Percentiles rank a stretch among this genome's conserved stretches.
phyloP scores from a whole-genome alignment of 306 rosid species.

The Cucurbita pepo region DNA sequence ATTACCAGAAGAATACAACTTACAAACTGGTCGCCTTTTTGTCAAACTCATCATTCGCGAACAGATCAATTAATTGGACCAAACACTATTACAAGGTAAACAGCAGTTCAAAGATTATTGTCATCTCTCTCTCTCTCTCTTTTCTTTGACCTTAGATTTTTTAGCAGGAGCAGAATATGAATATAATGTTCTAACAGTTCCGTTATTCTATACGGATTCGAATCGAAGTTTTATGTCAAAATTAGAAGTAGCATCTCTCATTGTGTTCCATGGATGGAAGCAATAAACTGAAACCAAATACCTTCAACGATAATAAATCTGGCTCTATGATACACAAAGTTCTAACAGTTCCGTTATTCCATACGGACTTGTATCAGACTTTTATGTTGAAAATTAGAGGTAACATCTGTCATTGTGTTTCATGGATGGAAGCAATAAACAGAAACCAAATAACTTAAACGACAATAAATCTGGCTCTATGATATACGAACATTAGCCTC shows the following conservation, averaged over 20 bases:
- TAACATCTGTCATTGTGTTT: too few species aligned
- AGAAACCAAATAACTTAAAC: too few species aligned
- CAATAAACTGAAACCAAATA: too few species aligned
- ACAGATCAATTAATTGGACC: not conserved
- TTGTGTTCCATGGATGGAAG: too few species aligned
- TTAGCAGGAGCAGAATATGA: not conserved
- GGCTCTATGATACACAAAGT: not conserved
- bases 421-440: too few species aligned
- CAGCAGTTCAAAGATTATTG: not conserved
- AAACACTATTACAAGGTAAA: not conserved
- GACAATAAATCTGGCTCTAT: not conserved
- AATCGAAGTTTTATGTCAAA: too few species aligned
- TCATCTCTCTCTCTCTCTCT: not conserved
- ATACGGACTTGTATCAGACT: too few species aligned
- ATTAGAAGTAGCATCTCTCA: too few species aligned
- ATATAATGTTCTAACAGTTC: not conserved
- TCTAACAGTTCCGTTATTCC: too few species aligned
- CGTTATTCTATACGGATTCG: too few species aligned
- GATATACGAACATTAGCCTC: not conserved
- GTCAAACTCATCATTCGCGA: not conserved
- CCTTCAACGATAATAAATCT: too few species aligned
- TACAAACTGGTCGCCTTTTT: not conserved
- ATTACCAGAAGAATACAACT: not conserved
- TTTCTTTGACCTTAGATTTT: not conserved
- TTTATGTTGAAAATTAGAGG: too few species aligned